Evolutionary conservation across 139 green algal genomes (phyloP).

Genomic region (Chlamydomonas incerta): DNA sequence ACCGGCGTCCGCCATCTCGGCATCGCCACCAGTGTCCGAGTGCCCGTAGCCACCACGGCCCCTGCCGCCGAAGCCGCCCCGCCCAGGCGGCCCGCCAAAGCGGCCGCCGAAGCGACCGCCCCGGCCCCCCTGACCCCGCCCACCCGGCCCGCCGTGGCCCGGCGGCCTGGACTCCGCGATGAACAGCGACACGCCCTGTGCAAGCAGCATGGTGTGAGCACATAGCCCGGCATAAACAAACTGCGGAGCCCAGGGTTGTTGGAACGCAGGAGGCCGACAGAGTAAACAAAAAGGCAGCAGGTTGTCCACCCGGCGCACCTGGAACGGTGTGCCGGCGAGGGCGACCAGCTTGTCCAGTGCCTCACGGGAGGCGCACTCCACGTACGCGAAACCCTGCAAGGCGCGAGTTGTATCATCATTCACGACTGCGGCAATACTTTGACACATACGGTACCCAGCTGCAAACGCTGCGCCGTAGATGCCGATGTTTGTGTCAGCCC

Average conservation of each 20-base stretch:
- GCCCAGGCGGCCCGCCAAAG: not conserved
- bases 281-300: too few relatives aligned
- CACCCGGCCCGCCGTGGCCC: not conserved
- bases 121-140: not conserved
- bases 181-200: slow-evolving; percentile 60
- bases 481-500: too few relatives aligned
- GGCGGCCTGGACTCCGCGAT: slow-evolving; percentile 77
- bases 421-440: too few relatives aligned
- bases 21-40: not conserved
- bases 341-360: slow-evolving; percentile 63
- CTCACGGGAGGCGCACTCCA: slow-evolving; percentile 75
- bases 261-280: too few relatives aligned
- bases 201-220: too few relatives aligned
- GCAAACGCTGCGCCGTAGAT: too few relatives aligned
- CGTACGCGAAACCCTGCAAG: slow-evolving; percentile 88
- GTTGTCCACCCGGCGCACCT: too few relatives aligned
- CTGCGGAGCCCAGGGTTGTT: too few relatives aligned
- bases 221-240: too few relatives aligned
- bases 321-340: slow-evolving; percentile 59
- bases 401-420: too few relatives aligned
- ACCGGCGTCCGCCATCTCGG: not conserved
- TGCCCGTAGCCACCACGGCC: not conserved
- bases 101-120: not conserved
- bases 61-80: not conserved
- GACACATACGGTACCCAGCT: not conserved